These are phyloP conservation scores for Talaromyces sp. DNA, from an alignment of 2,329 filamentous ascomycete species.

Conservation along the genomic window DNA sequence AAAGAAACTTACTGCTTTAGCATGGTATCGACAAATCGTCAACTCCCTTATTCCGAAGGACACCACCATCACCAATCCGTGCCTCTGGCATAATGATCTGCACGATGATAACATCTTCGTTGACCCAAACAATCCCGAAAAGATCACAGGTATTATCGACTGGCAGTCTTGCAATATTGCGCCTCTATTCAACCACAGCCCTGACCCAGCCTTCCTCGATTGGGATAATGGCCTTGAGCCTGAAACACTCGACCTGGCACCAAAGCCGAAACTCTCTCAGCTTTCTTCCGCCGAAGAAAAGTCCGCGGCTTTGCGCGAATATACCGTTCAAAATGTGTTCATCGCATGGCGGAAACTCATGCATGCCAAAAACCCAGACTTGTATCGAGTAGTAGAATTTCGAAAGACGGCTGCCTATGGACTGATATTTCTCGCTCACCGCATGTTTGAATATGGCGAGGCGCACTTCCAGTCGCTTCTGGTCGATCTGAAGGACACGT, in stretches of 20 bases:
- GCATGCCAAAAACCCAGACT: conserved; percentile 22
- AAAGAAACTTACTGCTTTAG: conserved; percentile 23
- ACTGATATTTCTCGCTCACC: conserved; percentile 25
- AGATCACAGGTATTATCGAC: conserved; percentile 23
- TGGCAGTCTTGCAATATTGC: conserved; percentile 22
- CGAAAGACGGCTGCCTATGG: conserved; percentile 21
- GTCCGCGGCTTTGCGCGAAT: conserved; percentile 20
- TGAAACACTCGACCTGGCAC: conserved; percentile 22
- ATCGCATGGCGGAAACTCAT: conserved; percentile 26
- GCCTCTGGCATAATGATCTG: conserved; percentile 20
- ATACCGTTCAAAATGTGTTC: conserved; percentile 20
- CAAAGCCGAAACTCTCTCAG: conserved; percentile 18
- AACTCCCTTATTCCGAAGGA: conserved; percentile 18
- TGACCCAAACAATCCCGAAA: conserved; percentile 19
- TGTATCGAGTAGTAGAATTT: conserved; percentile 21
- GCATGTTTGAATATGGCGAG: conserved; percentile 29
- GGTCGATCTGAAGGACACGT: conserved; percentile 24
- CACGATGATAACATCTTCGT: conserved; percentile 32
- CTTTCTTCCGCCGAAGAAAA: conserved; percentile 21
- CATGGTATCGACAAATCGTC: conserved; percentile 6
- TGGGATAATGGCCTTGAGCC: conserved; percentile 22
- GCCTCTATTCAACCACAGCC: conserved; percentile 23
- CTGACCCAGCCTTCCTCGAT: conserved; percentile 20
- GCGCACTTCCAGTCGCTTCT: conserved; percentile 26
- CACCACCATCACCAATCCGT: conserved; percentile 12